Base-by-base conservation (phyloP, 1,284 basidiomycete genomes). In the Naganishia albida region DNA sequence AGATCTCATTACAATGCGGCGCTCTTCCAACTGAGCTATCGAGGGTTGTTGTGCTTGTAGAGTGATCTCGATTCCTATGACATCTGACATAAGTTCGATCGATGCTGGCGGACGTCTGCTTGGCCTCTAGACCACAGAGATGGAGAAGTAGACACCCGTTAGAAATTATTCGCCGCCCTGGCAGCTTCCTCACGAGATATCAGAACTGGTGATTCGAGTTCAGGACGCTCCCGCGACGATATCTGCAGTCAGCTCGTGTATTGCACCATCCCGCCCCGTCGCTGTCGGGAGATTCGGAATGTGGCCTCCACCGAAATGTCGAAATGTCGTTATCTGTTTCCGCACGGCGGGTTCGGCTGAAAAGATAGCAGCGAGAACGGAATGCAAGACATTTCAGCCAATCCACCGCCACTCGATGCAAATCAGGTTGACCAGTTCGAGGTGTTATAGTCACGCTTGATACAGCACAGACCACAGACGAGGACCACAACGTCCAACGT, bases 291-390 rank as follows among this genome's bases (percentile, higher is more conserved):
- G 57, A 60, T 60, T 60, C 57, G 23, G 57, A 60, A 60, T 60
- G 30, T 28, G 34, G 55, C 44, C 30, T 49, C 30, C 44, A 48
- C 34, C 20, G n/a, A 12, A n/a, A n/a, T n/a, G n/a, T n/a, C n/a
- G n/a, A 46, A 44, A 60, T 60, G 57, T 60, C 57, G 57, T 50
- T 60, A 60, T 60, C 57, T 60, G 57, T 18, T 39, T 60, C 57
- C 57, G 57, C 57, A 8, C 20, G 10, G 23, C 2, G 46, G n/a
- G 7, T 54, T 42, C 10, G 15, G 54, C 54, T 18, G 25, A 49
- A 59, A 59, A 60, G 56, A 49, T 49, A 39, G 23, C 23, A 49
- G 48, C 3, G 15, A 20, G 51, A 53, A 39, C 6, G 30, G 56
- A 48, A 60, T 50, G 57, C 57, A 34, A 60, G 57, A 60, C 57